These are phyloP conservation scores for Flaveria ramosissima DNA, from an alignment of 129 eudicot genomes.

Conservation along the genomic window DNA sequence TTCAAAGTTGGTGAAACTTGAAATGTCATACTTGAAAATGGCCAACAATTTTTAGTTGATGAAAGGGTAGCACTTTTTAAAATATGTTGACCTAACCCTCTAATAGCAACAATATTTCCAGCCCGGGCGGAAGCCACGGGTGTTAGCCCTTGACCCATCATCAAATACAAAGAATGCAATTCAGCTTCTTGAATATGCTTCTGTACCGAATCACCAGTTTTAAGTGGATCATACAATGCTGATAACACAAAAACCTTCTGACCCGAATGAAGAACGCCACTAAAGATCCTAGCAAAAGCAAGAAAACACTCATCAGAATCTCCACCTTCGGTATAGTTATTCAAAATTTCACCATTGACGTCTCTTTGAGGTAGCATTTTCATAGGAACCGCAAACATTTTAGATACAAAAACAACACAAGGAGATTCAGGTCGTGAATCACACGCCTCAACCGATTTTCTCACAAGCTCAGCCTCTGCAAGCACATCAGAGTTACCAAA, in stretches of 20 bases:
- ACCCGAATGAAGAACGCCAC: slow-evolving; percentile 73
- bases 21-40: slow-evolving; percentile 93
- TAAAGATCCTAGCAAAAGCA: slow-evolving; percentile 90
- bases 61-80: slow-evolving; percentile 94
- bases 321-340: slow-evolving; percentile 42
- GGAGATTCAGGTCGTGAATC: slow-evolving; percentile 69
- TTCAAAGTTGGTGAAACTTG: slow-evolving; percentile 92
- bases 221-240: slow-evolving; percentile 83
- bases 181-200: slow-evolving; percentile 93
- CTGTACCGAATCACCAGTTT: slow-evolving; percentile 52
- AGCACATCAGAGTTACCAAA: slow-evolving; percentile 50
- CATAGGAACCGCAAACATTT: slow-evolving; percentile 89
- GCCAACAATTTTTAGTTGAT: slow-evolving; percentile 85
- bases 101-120: slow-evolving; percentile 85
- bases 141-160: slow-evolving; percentile 95
- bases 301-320: slow-evolving; percentile 89
- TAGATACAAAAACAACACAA: slow-evolving; percentile 86
- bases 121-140: slow-evolving; percentile 79
- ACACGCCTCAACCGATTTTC: slow-evolving; percentile 85
- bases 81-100: slow-evolving; percentile 95
- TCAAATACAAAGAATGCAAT: slow-evolving; percentile 81
- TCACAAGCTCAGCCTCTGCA: slow-evolving; percentile 71
- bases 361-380: slow-evolving; percentile 80
- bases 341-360: slow-evolving; percentile 53
- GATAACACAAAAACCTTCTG: slow-evolving; percentile 82